Conservation (phyloP, 2,329 filamentous ascomycete genomes). For the Aspergillus uvarum region DNA sequence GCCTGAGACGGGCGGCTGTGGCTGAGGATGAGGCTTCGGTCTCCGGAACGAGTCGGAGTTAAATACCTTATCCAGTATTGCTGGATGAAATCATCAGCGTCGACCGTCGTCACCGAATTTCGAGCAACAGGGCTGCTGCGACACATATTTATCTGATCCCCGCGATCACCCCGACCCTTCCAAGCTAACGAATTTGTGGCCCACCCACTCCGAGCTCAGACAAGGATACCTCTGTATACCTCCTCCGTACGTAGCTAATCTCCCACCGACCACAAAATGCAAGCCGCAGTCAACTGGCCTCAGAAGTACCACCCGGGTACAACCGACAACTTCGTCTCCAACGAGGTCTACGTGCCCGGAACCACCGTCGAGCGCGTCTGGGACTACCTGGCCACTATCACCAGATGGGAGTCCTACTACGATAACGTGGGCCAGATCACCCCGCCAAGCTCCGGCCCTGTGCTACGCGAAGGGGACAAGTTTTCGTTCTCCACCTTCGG, state of each 20-base stretch:
- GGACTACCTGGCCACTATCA: background rate
- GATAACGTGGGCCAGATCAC: constrained; percentile 8
- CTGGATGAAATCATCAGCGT: background rate
- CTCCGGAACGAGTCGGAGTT: background rate
- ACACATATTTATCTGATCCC: background rate
- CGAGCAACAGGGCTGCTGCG: background rate
- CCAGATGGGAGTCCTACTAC: constrained; percentile 8
- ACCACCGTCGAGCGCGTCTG: constrained; percentile 2
- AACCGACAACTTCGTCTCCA: constrained; percentile 12
- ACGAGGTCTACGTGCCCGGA: constrained; percentile 5
- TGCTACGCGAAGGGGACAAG: constrained; percentile 1
- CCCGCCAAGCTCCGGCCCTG: background rate
- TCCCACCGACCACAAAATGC: background rate
- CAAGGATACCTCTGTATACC: background rate
- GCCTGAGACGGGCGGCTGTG: background rate
- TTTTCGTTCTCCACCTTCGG: constrained; percentile 9
- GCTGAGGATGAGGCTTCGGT: background rate
- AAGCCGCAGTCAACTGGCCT: constrained; percentile 6
- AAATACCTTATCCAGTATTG: background rate
- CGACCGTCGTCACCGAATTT: background rate
- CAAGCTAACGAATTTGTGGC: too few relatives aligned
- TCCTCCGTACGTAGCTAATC: background rate
- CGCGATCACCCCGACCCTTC: background rate
- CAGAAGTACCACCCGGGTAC: constrained; percentile 8
- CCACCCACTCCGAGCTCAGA: too few relatives aligned